phyloP scores from a whole-genome alignment of 768 basidiomycete species.

The Clathrus columnatus region DNA sequence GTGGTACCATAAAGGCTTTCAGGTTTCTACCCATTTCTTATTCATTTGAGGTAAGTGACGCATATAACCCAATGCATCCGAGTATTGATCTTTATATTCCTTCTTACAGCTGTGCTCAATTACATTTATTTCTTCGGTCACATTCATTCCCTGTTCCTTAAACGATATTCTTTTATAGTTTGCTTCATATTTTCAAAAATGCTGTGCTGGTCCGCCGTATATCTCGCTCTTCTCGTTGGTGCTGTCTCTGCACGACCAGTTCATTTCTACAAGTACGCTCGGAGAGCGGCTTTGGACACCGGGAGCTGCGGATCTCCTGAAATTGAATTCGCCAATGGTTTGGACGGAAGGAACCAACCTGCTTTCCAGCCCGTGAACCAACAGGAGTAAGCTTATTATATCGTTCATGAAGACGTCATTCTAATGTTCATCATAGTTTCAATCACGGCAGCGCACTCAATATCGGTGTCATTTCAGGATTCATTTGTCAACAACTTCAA shows the following conservation, averaged over 20 bases:
- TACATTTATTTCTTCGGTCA: not conserved
- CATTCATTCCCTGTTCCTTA: not conserved
- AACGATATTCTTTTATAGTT: not conserved
- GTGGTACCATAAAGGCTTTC: not conserved
- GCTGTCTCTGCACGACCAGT: not conserved
- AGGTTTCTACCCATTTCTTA: not conserved
- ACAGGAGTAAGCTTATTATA: not conserved
- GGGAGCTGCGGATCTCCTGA: slow-evolving; percentile 14
- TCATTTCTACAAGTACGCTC: not conserved
- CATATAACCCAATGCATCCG: not conserved
- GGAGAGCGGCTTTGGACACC: slow-evolving; percentile 8
- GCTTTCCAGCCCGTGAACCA: slow-evolving; percentile 10
- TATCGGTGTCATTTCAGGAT: slow-evolving; percentile 11
- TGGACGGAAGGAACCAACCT: slow-evolving; percentile 12
- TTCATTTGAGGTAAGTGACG: not conserved
- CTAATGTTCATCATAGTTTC: slow-evolving; percentile 1
- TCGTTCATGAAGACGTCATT: not conserved
- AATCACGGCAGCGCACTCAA: slow-evolving; percentile 15
- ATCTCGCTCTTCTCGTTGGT: not conserved
- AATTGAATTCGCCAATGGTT: slow-evolving; percentile 14
- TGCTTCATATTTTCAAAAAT: not conserved
- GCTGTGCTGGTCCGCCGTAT: not conserved
- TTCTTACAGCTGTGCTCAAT: not conserved
- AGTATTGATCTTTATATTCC: not conserved
- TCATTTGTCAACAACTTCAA: slow-evolving; percentile 11